Percentiles rank a stretch among this genome's conserved stretches.
Evolutionary conservation across 805 yeast species (phyloP).

Genomic region (Vanderwaltozyma yarrowii): DNA sequence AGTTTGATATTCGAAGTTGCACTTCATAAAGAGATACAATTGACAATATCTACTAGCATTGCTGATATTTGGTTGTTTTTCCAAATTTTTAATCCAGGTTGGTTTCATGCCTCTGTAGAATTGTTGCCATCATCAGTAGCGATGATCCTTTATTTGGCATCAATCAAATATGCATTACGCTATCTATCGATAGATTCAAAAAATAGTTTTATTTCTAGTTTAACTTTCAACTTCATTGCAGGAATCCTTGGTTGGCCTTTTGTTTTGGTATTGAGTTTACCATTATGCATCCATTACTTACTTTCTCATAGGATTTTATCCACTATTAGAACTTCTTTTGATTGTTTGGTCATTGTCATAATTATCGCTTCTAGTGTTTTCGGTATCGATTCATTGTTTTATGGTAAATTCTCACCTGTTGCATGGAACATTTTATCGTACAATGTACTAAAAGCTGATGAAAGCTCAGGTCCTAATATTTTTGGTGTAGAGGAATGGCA

Average conservation of each 20-base stretch:
- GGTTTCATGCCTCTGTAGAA: conserved; percentile 84
- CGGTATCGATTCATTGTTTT: conserved; percentile 50
- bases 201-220: conserved; percentile 17
- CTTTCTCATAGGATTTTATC: conserved; percentile 18
- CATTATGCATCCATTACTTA: conserved; percentile 39
- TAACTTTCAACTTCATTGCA: conserved; percentile 38
- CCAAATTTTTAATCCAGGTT: conserved; percentile 60
- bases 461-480: conserved; percentile 72
- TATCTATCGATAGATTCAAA: conserved; percentile 19
- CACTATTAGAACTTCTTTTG: conserved; percentile 21
- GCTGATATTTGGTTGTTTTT: conserved; percentile 57
- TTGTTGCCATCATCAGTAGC: conserved; percentile 77
- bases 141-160: conserved; percentile 35
- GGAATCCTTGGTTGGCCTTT: conserved; percentile 92
- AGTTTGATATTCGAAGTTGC: conserved; percentile 38
- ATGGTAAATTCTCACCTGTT: conserved; percentile 51
- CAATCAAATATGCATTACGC: conserved; percentile 20
- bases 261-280: conserved; percentile 51
- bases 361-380: conserved; percentile 13
- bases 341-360: conserved; percentile 14
- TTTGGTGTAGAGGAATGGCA: conserved; percentile 77
- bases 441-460: conserved; percentile 62
- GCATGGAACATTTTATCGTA: conserved; percentile 76
- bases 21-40: conserved; percentile 15
- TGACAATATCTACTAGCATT: conserved; percentile 19